Conservation (phyloP, 2,329 filamentous ascomycete genomes). For the Triangularia verruculosa region DNA sequence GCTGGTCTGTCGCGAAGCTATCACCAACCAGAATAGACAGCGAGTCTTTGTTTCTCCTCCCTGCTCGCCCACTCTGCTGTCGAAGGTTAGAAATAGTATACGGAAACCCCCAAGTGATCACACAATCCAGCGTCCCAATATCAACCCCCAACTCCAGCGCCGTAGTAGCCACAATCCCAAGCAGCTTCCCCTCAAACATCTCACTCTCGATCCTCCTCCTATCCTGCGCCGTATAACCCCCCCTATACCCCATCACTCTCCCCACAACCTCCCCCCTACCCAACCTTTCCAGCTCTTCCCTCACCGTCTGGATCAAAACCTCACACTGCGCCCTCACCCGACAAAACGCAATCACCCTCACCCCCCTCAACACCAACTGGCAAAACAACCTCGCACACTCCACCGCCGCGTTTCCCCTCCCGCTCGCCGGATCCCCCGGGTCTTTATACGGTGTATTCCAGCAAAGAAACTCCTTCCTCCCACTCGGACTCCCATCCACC, state of each 20-base stretch:
- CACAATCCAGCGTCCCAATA: constrained; percentile 89
- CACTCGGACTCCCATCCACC: constrained; percentile 85
- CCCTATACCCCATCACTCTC: constrained; percentile 91
- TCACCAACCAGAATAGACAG: constrained; percentile 87
- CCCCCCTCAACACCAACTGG: constrained; percentile 81
- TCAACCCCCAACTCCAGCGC: constrained; percentile 93
- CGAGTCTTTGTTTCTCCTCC: constrained; percentile 88
- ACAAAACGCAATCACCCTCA: constrained; percentile 91
- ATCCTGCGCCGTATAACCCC: constrained; percentile 91
- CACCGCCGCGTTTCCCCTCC: constrained; percentile 74
- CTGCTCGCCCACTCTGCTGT: constrained; percentile 91
- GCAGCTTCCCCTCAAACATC: constrained; percentile 93
- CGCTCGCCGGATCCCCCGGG: constrained; percentile 79
- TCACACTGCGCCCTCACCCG: constrained; percentile 86
- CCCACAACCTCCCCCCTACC: constrained; percentile 72
- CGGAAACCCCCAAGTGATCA: constrained; percentile 90
- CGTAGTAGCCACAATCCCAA: constrained; percentile 91
- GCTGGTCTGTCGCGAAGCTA: constrained; percentile 84
- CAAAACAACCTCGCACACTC: constrained; percentile 92
- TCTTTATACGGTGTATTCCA: constrained; percentile 98
- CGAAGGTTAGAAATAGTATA: constrained; percentile 93
- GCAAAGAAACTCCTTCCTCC: constrained; percentile 86
- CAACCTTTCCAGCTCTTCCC: constrained; percentile 68
- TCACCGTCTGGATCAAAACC: constrained; percentile 74
- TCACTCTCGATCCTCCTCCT: constrained; percentile 83